A percentile compares a stretch with the other conserved stretches of the same genome.
Evolutionary conservation across 129 eudicot species (phyloP).

Genomic region (Silybum marianum): DNA sequence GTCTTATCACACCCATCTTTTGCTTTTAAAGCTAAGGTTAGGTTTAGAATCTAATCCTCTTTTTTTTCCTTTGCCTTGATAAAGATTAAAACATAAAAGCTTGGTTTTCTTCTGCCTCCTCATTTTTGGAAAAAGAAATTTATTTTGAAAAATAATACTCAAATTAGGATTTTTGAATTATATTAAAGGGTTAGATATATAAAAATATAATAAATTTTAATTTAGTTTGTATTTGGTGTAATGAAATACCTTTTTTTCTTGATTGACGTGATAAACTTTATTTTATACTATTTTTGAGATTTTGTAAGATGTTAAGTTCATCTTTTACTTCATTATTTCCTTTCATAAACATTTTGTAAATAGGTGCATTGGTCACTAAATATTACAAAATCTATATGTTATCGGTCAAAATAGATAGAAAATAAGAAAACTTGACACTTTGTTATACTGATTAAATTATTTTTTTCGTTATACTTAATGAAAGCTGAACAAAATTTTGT

Average conservation of each 20-base stretch:
- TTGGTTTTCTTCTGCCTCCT: slow-evolving; percentile 2
- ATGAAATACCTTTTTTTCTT: not conserved
- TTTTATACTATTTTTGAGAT: no score
- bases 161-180: not conserved
- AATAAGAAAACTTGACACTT: no score
- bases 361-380: no score
- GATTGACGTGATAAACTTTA: no score
- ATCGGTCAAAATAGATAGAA: no score
- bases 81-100: slow-evolving; percentile 1
- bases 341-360: no score
- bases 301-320: not conserved
- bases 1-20: slow-evolving; percentile 25
- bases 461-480: no score
- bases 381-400: no score
- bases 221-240: not conserved
- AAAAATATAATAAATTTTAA: not conserved
- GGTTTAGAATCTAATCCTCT: slow-evolving; percentile 13
- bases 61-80: not conserved
- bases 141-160: not conserved
- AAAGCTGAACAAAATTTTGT: no score
- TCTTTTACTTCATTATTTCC: not conserved
- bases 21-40: slow-evolving; percentile 16
- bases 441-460: not conserved
- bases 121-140: not conserved
- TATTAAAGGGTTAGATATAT: not conserved